Base-by-base conservation (phyloP, 2,329 filamentous ascomycete genomes). In the Diaporthe sp. region DNA sequence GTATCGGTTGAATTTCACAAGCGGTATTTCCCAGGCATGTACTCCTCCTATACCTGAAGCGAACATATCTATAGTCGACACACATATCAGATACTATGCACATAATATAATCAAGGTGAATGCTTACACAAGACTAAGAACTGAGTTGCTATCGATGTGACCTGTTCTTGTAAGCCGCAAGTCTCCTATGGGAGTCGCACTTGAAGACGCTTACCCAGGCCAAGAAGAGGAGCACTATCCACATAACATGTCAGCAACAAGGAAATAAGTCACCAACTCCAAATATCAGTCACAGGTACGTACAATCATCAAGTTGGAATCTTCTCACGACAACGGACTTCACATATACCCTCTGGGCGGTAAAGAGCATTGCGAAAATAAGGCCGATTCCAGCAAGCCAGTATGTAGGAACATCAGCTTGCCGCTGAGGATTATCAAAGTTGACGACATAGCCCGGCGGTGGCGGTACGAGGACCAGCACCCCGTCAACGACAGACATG, bases 391-490 rank as follows among this genome's bases (percentile, higher is more conserved):
- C 74, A 22, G 58, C 58, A n/a, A 71, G 60, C 54, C 74, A 75
- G 38, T 73, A 75, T 1, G 54, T 61, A 2, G 61, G 42, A 3
- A 73, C 42, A 17, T 54, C 47, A 2, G 54, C 70, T 66, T 38
- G 40, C 9, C 73, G 73, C 17, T 72, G 77, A 2, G 83, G 82
- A 54, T 83, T 77, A 2, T 80, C 80, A 57, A 84, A 82, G 66
- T 84, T 77, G 33, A 83, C 80, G 12, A 79, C 78, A 71, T 83
- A 84, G 42, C 77, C 82, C 9, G 77, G 74, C 4, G 82, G 82
- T 6, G 82, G 79, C 28, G 76, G 47, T 8, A 78, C 69, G 25
- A 72, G 38, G 17, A 72, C 70, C 45, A 64, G 9, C 0, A 72
- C 70, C 33, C 70, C 70, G 19, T 66, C 47, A 15, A 72, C 70